A percentile compares a stretch with the other conserved stretches of the same genome.
These are phyloP conservation scores for Zygotorulaspora chibaensis DNA, from an alignment of 805 yeast genomes.

Conservation along the genomic window DNA sequence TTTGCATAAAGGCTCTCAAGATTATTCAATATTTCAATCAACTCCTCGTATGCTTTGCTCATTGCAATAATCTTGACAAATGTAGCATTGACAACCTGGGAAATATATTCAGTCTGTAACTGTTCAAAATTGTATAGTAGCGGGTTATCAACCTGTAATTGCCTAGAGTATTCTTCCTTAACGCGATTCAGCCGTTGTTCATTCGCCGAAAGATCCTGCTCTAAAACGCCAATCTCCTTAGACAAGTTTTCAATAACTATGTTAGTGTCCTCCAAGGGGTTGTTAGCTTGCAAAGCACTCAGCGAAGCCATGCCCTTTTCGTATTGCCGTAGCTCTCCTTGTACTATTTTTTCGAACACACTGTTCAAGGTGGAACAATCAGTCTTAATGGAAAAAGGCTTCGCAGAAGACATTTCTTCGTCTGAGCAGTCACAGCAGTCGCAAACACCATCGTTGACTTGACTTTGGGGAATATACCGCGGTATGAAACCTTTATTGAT, in stretches of 20 bases:
- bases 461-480: conserved; percentile 55
- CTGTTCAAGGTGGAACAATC: conserved; percentile 30
- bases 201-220: conserved; percentile 12
- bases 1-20: conserved; percentile 66
- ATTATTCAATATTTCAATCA: conserved; percentile 39
- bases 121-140: conserved; percentile 23
- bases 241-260: background rate
- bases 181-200: conserved; percentile 23
- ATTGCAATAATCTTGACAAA: conserved; percentile 19
- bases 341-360: conserved; percentile 22
- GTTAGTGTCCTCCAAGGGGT: conserved; percentile 7
- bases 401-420: conserved; percentile 41
- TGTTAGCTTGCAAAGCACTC: conserved; percentile 22
- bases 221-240: conserved; percentile 10
- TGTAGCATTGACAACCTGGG: conserved; percentile 10
- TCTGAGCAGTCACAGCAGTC: conserved; percentile 98
- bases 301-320: conserved; percentile 44
- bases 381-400: conserved; percentile 6
- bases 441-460: conserved; percentile 87
- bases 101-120: conserved; percentile 13
- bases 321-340: conserved; percentile 56
- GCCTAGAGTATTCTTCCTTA: conserved; percentile 16
- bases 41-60: conserved; percentile 21
- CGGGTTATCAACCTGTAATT: conserved; percentile 22
- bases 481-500: conserved; percentile 67